phyloP scores from a whole-genome alignment of 495 filamentous ascomycete genomes.

The Stereocaulon alpinum region DNA sequence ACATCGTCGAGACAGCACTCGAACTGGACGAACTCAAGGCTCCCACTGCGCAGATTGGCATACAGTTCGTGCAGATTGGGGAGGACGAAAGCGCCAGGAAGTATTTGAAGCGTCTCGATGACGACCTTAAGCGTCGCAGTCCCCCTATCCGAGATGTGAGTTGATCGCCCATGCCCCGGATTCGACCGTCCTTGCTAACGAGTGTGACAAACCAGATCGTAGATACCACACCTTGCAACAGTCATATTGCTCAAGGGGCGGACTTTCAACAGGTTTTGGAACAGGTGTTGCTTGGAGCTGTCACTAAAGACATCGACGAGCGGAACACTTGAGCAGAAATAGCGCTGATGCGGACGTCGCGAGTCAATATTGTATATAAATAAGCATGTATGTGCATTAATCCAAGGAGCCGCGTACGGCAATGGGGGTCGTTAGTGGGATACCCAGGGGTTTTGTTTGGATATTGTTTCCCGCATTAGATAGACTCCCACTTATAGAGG shows the following conservation, averaged over 20 bases:
- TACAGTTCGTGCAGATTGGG: constrained; percentile 7
- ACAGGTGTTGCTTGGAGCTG: background rate
- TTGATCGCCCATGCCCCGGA: background rate
- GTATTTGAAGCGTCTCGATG: background rate
- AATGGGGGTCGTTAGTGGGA: too few relatives aligned
- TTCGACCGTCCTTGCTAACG: background rate
- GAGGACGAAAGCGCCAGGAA: background rate
- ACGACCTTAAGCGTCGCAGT: background rate
- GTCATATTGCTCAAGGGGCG: background rate
- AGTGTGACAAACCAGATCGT: background rate
- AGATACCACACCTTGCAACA: background rate
- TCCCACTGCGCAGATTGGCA: constrained; percentile 2
- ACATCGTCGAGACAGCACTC: background rate
- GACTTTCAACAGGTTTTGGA: background rate
- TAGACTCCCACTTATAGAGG: too few relatives aligned
- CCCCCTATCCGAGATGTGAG: background rate
- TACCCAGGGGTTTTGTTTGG: too few relatives aligned
- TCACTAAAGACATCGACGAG: background rate
- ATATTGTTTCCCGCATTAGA: too few relatives aligned
- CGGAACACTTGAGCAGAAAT: background rate
- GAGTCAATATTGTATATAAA: too few relatives aligned
- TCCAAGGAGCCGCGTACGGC: too few relatives aligned
- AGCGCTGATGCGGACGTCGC: too few relatives aligned
- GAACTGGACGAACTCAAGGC: background rate
- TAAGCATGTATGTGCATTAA: too few relatives aligned